phyloP scores from a whole-genome alignment of 169 alveolate species.

The Cyclospora cayetanensis region DNA sequence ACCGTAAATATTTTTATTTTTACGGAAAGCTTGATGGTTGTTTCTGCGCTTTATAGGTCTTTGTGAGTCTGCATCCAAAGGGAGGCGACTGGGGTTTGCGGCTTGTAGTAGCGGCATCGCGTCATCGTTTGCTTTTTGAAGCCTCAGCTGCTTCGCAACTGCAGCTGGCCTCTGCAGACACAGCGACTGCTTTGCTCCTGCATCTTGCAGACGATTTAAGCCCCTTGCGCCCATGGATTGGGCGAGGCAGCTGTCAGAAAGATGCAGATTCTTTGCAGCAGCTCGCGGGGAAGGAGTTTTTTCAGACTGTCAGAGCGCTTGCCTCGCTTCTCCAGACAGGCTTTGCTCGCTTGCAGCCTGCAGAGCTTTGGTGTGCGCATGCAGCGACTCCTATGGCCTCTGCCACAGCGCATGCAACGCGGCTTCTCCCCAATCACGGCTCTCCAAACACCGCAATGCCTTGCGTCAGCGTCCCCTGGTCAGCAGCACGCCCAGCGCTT shows the following conservation, averaged over 20 bases:
- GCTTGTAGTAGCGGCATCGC: constrained; percentile 13
- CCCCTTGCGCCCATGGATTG: not conserved
- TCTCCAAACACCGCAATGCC: too few species aligned
- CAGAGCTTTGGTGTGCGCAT: constrained; percentile 17
- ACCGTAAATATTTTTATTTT: too few species aligned
- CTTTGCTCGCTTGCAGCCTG: constrained; percentile 7
- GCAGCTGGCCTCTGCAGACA: constrained; percentile 22
- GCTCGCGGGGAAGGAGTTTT: not conserved
- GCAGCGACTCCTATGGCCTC: too few species aligned
- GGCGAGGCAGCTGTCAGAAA: not conserved
- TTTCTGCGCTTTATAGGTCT: too few species aligned
- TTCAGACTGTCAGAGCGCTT: not conserved
- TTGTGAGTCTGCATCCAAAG: too few species aligned
- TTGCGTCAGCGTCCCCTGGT: constrained; percentile 34
- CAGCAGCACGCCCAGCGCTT: not conserved
- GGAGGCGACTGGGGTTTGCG: constrained; percentile 47
- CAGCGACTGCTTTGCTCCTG: constrained; percentile 28
- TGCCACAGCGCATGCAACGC: too few species aligned
- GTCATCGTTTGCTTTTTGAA: not conserved
- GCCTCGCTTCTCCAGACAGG: not conserved
- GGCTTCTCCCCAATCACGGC: not conserved
- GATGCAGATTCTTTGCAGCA: constrained; percentile 30
- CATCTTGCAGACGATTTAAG: constrained; percentile 30
- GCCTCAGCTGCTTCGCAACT: not conserved
- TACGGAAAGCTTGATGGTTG: too few species aligned